These are phyloP conservation scores for Vicia faba DNA, from an alignment of 306 rosid genomes.

Conservation along the genomic window DNA sequence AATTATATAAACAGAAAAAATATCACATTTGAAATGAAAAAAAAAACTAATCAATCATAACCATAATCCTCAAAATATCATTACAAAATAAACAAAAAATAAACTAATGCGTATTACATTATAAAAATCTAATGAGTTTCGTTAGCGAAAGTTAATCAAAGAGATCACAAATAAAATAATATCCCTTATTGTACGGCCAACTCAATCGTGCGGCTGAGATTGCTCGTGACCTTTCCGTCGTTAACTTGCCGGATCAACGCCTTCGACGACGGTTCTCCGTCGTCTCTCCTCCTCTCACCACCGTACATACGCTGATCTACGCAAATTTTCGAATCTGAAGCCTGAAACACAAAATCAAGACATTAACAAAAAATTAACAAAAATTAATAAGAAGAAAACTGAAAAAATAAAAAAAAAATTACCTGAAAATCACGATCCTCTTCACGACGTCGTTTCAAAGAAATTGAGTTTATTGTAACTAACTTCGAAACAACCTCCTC, in stretches of 20 bases:
- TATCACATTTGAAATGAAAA: neutral
- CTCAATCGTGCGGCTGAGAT: conserved; percentile 35
- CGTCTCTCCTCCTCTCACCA: conserved; percentile 20
- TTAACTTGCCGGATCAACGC: conserved; percentile 28
- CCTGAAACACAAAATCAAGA: conserved; percentile 15
- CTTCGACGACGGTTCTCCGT: conserved; percentile 34
- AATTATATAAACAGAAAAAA: conserved; percentile 17
- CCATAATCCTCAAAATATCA: conserved; percentile 27
- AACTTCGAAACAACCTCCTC: conserved; percentile 35
- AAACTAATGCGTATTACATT: conserved; percentile 18
- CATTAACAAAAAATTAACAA: neutral
- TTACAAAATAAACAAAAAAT: neutral
- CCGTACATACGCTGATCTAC: conserved; percentile 16
- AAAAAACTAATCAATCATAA: conserved; percentile 14
- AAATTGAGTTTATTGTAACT: neutral
- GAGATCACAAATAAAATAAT: conserved; percentile 31
- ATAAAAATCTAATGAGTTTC: conserved; percentile 34
- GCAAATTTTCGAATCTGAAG: conserved; percentile 29
- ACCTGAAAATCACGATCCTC: conserved; percentile 53
- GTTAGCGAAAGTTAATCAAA: conserved; percentile 42
- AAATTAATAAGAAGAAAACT: neutral
- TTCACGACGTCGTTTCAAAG: conserved; percentile 59
- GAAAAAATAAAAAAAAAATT: neutral
- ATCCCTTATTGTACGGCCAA: conserved; percentile 28
- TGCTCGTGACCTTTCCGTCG: conserved; percentile 28